Conservation (phyloP, 768 basidiomycete species). For the Suillus subalutaceus region DNA sequence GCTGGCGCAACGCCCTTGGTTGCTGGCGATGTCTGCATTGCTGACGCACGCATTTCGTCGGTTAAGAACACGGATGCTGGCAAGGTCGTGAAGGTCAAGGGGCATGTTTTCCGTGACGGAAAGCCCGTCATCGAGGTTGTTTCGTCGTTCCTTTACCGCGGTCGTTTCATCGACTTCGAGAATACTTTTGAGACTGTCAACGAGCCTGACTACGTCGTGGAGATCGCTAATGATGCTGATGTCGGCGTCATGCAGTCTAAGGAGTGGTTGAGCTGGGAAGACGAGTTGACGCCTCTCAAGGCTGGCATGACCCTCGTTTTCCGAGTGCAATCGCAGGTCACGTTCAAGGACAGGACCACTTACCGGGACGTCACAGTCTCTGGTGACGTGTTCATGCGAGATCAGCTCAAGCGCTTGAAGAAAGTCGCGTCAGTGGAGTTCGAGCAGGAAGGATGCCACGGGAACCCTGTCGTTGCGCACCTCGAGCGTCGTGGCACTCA, state of each 20-base stretch:
- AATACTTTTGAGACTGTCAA: conserved; percentile 95
- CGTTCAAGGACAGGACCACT: conserved; percentile 89
- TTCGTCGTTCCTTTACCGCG: conserved; percentile 96
- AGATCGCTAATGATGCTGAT: conserved; percentile 71
- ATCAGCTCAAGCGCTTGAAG: conserved; percentile 85
- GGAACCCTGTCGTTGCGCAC: conserved; percentile 93
- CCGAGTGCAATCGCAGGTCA: conserved; percentile 83
- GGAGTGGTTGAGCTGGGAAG: conserved; percentile 98
- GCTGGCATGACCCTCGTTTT: conserved; percentile 87
- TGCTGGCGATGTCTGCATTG: conserved; percentile 88
- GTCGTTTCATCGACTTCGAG: conserved; percentile 89
- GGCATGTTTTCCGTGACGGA: conserved; percentile 74
- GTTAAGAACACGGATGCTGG: conserved; percentile 90
- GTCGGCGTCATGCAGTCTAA: conserved; percentile 94
- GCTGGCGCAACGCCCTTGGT: conserved; percentile 74
- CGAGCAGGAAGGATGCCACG: conserved; percentile 83
- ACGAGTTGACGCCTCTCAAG: conserved; percentile 74
- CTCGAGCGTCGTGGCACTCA: conserved; percentile 87
- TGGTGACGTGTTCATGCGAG: conserved; percentile 86
- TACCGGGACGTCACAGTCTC: conserved; percentile 80
- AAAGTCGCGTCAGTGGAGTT: conserved; percentile 90
- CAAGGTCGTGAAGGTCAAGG: conserved; percentile 91
- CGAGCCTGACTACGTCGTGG: conserved; percentile 86
- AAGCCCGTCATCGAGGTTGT: conserved; percentile 90
- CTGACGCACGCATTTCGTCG: conserved; percentile 86